These are phyloP conservation scores for Coemansia sp. DNA, from an alignment of 192 early-diverging fungal species.

Conservation along the genomic window DNA sequence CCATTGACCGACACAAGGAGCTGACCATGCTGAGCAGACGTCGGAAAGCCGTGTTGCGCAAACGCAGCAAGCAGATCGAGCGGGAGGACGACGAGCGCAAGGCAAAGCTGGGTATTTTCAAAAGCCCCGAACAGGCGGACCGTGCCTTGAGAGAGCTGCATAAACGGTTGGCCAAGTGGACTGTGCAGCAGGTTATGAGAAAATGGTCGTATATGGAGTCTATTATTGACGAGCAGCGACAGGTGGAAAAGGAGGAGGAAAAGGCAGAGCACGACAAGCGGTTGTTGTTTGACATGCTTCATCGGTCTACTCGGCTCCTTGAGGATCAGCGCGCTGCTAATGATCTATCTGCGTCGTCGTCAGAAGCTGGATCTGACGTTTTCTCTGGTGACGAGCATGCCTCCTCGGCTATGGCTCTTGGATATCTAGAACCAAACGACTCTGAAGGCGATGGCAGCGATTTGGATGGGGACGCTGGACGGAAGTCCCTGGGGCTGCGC, in stretches of 20 bases:
- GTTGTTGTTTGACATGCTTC: slow-evolving; percentile 70
- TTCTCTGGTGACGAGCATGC: neutral
- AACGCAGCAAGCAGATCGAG: slow-evolving; percentile 23
- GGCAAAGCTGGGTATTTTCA: slow-evolving; percentile 27
- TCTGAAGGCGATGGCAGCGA: neutral
- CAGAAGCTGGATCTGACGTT: slow-evolving; percentile 1
- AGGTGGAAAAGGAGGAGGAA: slow-evolving; percentile 61
- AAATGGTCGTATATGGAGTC: slow-evolving; percentile 71
- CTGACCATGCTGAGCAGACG: slow-evolving; percentile 7
- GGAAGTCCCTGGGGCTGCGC: neutral
- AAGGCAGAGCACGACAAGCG: slow-evolving; percentile 62
- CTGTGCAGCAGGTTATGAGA: slow-evolving; percentile 64
- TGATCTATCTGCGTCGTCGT: neutral
- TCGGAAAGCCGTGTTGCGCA: slow-evolving; percentile 22
- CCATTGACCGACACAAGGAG: slow-evolving; percentile 29
- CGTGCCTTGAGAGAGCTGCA: slow-evolving; percentile 22
- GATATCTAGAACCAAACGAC: neutral
- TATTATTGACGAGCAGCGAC: slow-evolving; percentile 61
- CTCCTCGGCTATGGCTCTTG: neutral
- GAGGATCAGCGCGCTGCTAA: slow-evolving; percentile 54
- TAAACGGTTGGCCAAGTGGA: slow-evolving; percentile 64
- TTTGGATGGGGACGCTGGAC: neutral
- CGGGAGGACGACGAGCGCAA: slow-evolving; percentile 24
- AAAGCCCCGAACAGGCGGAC: slow-evolving; percentile 20
- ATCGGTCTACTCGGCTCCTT: slow-evolving; percentile 71